Conservation (phyloP, 2,329 filamentous ascomycete species). For the Microdochium paspali region DNA sequence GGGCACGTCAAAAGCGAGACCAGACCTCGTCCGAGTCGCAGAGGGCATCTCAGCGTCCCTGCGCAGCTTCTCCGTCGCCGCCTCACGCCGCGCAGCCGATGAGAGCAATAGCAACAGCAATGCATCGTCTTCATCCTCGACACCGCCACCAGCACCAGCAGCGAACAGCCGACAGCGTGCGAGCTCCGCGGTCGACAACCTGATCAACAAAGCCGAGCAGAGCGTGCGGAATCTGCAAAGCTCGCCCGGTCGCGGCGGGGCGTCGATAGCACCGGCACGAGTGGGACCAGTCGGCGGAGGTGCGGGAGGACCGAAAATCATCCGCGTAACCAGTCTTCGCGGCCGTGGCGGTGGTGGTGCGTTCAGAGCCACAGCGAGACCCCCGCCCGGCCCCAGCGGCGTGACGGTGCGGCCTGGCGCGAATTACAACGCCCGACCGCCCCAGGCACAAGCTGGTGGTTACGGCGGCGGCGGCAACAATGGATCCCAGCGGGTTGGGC, state of each 20-base stretch:
- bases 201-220: slow-evolving; percentile 10
- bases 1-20: too few species aligned
- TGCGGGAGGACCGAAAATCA: slow-evolving; percentile 18
- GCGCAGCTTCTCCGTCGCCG: slow-evolving; percentile 19
- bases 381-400: neutral
- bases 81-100: slow-evolving; percentile 11
- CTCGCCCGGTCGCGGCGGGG: too few species aligned
- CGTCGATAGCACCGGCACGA: too few species aligned
- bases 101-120: neutral
- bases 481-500: slow-evolving; percentile 1
- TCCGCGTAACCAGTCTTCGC: slow-evolving; percentile 28
- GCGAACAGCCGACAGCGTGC: slow-evolving; percentile 9
- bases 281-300: neutral
- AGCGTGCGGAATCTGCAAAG: neutral
- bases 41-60: slow-evolving; percentile 20
- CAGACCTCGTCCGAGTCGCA: slow-evolving; percentile 15
- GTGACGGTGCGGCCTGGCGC: neutral
- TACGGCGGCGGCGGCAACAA: slow-evolving; percentile 13
- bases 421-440: neutral
- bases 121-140: neutral
- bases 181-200: slow-evolving; percentile 13
- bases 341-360: slow-evolving; percentile 10
- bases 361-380: slow-evolving; percentile 5
- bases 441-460: too few species aligned
- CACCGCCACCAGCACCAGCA: neutral